Base-by-base conservation (phyloP, 495 filamentous ascomycete species). In the Xylaria castorea region DNA sequence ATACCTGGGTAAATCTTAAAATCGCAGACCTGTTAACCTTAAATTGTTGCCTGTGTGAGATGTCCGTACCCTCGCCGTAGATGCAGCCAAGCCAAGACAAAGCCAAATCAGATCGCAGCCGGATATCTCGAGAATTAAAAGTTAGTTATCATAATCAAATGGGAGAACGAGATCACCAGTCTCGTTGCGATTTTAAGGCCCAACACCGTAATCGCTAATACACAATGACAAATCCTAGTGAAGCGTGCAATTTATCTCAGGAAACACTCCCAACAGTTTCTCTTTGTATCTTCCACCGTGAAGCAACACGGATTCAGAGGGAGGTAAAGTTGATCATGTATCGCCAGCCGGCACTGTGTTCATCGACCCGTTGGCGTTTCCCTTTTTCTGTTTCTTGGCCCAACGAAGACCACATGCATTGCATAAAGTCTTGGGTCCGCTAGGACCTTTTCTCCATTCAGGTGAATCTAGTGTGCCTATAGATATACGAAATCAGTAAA, bases 401-500 rank as follows among this genome's bases (percentile, higher is more conserved):
- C 92, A 93, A 18, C 92, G 89, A 83, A 94, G 88, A 71, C 96
- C 96, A 82, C 96, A 99, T 30, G 96, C 96, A 85, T 99, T 99
- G 82, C 96, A 99, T 57, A 99, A 83, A 2, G 95, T 98, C 83
- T 99, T 98, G 4, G 96, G 96, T 8, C 96, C 96, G 67, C 88
- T 91, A 0, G 96, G 96, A 0, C 96, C 96, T 78, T 97, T 98
- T 70, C 96, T 87, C 96, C 96, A 99, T 84, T 99, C 96, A 0
- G 96, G 96, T 20, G 93, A 97, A 75, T 98, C 96, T 2, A 94
- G 85, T 2, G 93, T 97, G 9, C 87, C 87, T 89, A 61, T 22
- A 62, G 2, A 67, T 48, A 27, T 11, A 46, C 22, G 0, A 27
- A 16, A 61, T 72, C 34, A 72, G 63, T 40, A 40, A 20, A 9